Conservation (phyloP, 1,284 basidiomycete species). For the Fomitopsis palustris region DNA sequence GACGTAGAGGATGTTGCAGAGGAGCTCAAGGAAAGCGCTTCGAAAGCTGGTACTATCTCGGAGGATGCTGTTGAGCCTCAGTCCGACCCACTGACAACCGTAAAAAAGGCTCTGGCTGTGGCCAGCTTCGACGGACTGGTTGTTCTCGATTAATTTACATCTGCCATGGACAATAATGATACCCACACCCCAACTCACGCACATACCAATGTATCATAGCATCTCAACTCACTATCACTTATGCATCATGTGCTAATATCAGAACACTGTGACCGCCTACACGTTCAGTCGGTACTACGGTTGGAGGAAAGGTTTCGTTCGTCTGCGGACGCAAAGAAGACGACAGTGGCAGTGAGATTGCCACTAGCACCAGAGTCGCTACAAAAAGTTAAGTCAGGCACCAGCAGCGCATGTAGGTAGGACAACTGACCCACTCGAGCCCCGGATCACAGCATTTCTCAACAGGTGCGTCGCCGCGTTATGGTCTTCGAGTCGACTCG, state of each 20-base stretch:
- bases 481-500: conserved; percentile 30
- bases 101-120: background rate
- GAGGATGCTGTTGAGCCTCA: background rate
- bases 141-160: background rate
- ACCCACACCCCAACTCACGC: no score
- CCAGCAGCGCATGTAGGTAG: no score
- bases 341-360: conserved; percentile 23
- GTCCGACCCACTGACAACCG: background rate
- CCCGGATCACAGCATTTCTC: conserved; percentile 50
- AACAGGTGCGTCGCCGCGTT: conserved; percentile 54
- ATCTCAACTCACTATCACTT: background rate
- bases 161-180: no score
- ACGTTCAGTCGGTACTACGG: no score
- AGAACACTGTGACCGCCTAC: background rate
- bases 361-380: conserved; percentile 19
- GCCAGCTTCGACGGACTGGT: background rate
- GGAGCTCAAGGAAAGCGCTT: conserved; percentile 21
- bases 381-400: background rate
- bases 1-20: conserved; percentile 28
- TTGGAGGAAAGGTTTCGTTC: background rate
- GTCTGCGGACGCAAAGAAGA: conserved; percentile 25
- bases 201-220: background rate
- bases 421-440: conserved; percentile 37
- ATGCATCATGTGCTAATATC: no score
- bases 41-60: background rate